A percentile compares a stretch with the other conserved stretches of the same genome.
Conservation (phyloP, 768 basidiomycete species). For the Boletus rex-veris region DNA sequence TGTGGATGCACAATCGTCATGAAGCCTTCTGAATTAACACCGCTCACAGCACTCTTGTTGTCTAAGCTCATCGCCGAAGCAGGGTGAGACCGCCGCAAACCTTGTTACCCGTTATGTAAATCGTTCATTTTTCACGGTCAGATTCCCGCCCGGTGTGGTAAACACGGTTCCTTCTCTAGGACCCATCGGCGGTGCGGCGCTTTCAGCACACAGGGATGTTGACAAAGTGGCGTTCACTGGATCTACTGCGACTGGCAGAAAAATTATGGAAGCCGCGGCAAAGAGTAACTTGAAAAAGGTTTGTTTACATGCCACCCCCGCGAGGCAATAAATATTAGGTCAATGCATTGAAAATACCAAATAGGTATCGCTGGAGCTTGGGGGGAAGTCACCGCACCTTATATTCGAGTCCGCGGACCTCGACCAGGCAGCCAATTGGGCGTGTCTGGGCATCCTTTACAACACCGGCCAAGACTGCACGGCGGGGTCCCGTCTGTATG, state of each 20-base stretch:
- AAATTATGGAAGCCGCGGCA: slow-evolving; percentile 89
- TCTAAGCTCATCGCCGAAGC: slow-evolving; percentile 80
- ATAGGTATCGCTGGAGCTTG: slow-evolving; percentile 87
- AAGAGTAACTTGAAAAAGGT: slow-evolving; percentile 94
- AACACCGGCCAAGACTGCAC: slow-evolving; percentile 94
- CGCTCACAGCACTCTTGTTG: slow-evolving; percentile 78
- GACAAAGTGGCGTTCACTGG: slow-evolving; percentile 98
- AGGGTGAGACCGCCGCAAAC: slow-evolving; percentile 48
- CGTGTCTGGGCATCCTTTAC: slow-evolving; percentile 80
- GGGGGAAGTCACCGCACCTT: slow-evolving; percentile 88
- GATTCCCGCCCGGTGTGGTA: slow-evolving; percentile 88
- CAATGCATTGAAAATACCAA: slow-evolving; percentile 9
- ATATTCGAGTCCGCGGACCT: slow-evolving; percentile 90
- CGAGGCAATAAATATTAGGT: slow-evolving; percentile 19
- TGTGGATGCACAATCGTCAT: slow-evolving; percentile 91
- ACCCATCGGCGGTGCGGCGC: slow-evolving; percentile 76
- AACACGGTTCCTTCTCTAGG: slow-evolving; percentile 88
- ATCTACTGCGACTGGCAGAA: slow-evolving; percentile 83
- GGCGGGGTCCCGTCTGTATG: slow-evolving; percentile 86
- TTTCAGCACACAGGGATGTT: slow-evolving; percentile 78
- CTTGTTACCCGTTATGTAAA: slow-evolving; percentile 10
- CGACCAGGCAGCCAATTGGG: slow-evolving; percentile 83
- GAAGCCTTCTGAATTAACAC: slow-evolving; percentile 90
- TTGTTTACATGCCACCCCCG: slow-evolving; percentile 25
- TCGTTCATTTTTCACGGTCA: slow-evolving; percentile 29